A percentile compares a stretch with the other conserved stretches of the same genome.
phyloP scores from a whole-genome alignment of 768 basidiomycete genomes.

The Tulasnella sp. region DNA sequence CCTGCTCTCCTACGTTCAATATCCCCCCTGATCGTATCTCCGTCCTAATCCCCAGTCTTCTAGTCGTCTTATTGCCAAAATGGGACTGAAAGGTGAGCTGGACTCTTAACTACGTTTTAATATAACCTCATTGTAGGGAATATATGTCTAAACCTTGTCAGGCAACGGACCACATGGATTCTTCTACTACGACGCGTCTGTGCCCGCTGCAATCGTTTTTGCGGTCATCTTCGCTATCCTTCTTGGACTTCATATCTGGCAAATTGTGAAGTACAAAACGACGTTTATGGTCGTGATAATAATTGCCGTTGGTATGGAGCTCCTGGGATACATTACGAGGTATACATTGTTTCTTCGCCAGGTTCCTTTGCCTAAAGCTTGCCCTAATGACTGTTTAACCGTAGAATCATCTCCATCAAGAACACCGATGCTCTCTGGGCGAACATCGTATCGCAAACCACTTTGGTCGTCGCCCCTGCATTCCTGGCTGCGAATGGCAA shows the following conservation, averaged over 20 bases:
- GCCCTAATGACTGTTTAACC: no score
- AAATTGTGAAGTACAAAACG: slow-evolving; percentile 13
- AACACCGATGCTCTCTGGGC: slow-evolving; percentile 3
- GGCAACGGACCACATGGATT: neutral
- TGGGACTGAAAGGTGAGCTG: neutral
- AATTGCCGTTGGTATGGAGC: slow-evolving; percentile 8
- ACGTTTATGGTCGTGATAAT: neutral
- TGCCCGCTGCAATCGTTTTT: slow-evolving; percentile 13
- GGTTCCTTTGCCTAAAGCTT: neutral
- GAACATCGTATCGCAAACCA: slow-evolving; percentile 15
- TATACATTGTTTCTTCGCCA: neutral
- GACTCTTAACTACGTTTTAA: neutral
- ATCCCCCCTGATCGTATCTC: neutral
- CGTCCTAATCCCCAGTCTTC: neutral
- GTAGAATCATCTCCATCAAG: slow-evolving; percentile 9
- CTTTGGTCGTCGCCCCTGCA: slow-evolving; percentile 29
- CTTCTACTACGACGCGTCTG: slow-evolving; percentile 18
- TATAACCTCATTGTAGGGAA: neutral
- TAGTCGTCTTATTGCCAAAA: neutral
- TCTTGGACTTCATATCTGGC: neutral
- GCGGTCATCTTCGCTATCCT: neutral
- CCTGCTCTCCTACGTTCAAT: neutral
- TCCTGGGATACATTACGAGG: slow-evolving; percentile 19
- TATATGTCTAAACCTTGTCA: neutral
- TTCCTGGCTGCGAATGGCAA: slow-evolving; percentile 30